Conservation (phyloP, 176 grass and related monocot genomes). For the Puccinellia tenuiflora region DNA sequence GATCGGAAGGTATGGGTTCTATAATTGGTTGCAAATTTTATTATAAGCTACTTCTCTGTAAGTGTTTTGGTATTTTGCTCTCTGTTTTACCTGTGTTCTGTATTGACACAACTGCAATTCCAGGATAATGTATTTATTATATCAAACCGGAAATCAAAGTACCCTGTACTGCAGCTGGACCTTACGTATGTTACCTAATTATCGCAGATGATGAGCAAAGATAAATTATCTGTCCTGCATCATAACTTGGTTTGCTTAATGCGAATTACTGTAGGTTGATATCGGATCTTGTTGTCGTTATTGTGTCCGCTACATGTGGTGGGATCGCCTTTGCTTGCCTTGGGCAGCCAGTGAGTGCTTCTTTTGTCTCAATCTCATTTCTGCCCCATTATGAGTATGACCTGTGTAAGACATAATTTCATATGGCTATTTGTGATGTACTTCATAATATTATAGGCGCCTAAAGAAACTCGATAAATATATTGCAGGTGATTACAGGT, state of each 20-base stretch:
- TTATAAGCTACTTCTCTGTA: slow-evolving; percentile 10
- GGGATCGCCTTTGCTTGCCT: slow-evolving; percentile 98
- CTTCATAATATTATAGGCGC: slow-evolving; percentile 23
- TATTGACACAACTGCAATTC: slow-evolving; percentile 15
- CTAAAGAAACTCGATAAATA: slow-evolving; percentile 27
- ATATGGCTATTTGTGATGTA: not conserved
- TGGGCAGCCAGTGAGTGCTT: slow-evolving; percentile 83
- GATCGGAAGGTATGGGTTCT: slow-evolving; percentile 69
- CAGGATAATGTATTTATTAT: slow-evolving; percentile 99
- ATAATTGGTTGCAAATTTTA: not conserved
- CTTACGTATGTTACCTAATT: slow-evolving; percentile 46
- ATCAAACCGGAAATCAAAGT: slow-evolving; percentile 99
- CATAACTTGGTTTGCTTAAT: slow-evolving; percentile 31
- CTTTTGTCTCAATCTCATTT: slow-evolving; percentile 15
- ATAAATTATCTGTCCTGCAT: slow-evolving; percentile 16
- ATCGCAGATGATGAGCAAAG: not conserved
- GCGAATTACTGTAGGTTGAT: slow-evolving; percentile 71
- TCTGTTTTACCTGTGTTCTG: slow-evolving; percentile 12
- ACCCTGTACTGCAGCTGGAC: slow-evolving; percentile 96
- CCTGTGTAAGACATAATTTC: not conserved
- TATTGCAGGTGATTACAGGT: slow-evolving; percentile 90
- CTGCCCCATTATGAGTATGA: not conserved
- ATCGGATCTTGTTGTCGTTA: slow-evolving; percentile 98
- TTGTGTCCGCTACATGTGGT: slow-evolving; percentile 89
- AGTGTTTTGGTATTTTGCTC: not conserved